A percentile compares a stretch with the other conserved stretches of the same genome.
These are phyloP conservation scores for Aspergillus phoenicis DNA, from an alignment of 2,329 filamentous ascomycete species.

Conservation along the genomic window DNA sequence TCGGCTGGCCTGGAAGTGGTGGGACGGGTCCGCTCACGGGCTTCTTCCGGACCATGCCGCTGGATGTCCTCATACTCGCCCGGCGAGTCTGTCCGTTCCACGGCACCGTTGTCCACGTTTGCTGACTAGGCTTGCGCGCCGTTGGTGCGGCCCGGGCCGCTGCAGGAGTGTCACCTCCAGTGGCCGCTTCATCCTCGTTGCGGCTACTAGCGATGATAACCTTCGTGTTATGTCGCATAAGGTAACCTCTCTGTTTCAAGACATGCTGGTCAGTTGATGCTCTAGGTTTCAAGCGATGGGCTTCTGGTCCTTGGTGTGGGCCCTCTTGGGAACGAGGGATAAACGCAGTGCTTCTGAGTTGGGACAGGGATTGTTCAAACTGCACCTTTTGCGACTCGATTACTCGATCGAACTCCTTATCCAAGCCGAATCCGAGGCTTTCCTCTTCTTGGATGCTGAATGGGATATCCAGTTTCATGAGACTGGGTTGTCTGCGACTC, in stretches of 20 bases:
- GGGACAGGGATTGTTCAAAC: constrained; percentile 52
- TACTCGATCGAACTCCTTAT: constrained; percentile 90
- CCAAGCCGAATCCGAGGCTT: constrained; percentile 76
- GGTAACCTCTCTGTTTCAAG: constrained; percentile 85
- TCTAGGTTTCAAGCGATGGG: neutral
- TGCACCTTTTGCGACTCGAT: constrained; percentile 96
- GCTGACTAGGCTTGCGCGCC: constrained; percentile 76
- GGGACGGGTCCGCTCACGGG: constrained; percentile 68
- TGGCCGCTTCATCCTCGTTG: constrained; percentile 59
- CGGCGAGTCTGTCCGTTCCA: constrained; percentile 84
- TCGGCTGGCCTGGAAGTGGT: constrained; percentile 84
- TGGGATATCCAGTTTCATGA: constrained; percentile 81
- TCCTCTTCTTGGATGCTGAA: constrained; percentile 68
- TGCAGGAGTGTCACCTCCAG: constrained; percentile 28
- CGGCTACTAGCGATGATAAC: constrained; percentile 84
- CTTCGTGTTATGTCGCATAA: constrained; percentile 99
- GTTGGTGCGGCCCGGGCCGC: constrained; percentile 60
- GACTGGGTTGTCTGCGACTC: constrained; percentile 66
- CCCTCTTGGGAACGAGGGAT: constrained; percentile 15
- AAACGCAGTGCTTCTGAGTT: constrained; percentile 30
- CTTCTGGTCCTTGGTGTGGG: constrained; percentile 18
- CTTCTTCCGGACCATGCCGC: constrained; percentile 63
- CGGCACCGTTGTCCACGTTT: constrained; percentile 94
- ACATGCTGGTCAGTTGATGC: constrained; percentile 65
- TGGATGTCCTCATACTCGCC: constrained; percentile 62